A percentile compares a stretch with the other conserved stretches of the same genome.
Evolutionary conservation across 768 basidiomycete genomes (phyloP).

Genomic region (Hydnum rufescens): DNA sequence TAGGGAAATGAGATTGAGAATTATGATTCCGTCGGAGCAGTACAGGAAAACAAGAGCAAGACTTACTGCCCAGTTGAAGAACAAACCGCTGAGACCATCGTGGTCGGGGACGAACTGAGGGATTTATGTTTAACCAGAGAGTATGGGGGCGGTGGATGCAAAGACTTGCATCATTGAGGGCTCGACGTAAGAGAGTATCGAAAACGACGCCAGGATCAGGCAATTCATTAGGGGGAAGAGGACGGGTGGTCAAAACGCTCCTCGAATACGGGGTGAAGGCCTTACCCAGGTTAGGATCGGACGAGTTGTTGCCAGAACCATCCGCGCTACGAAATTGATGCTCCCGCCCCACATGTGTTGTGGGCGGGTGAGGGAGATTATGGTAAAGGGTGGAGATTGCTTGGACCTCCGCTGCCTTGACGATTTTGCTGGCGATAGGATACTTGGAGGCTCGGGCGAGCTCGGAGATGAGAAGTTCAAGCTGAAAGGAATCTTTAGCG

Average conservation of each 20-base stretch:
- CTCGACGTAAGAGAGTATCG: slow-evolving; percentile 21
- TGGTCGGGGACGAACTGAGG: slow-evolving; percentile 12
- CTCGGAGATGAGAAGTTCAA: not conserved
- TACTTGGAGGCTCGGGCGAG: not conserved
- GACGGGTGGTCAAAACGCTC: slow-evolving; percentile 27
- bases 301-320: slow-evolving; percentile 39
- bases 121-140: too few species aligned
- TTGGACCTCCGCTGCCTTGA: not conserved
- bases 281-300: slow-evolving; percentile 33
- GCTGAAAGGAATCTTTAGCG: too few species aligned
- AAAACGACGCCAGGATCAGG: slow-evolving; percentile 29
- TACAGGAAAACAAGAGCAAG: not conserved
- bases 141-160: too few species aligned
- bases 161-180: too few species aligned
- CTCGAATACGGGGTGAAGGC: slow-evolving; percentile 44
- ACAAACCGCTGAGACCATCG: slow-evolving; percentile 12
- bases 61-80: slow-evolving; percentile 12
- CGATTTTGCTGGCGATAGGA: not conserved
- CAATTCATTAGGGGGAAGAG: slow-evolving; percentile 23
- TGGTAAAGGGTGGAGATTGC: not conserved
- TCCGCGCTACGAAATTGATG: slow-evolving; percentile 41
- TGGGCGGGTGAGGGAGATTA: slow-evolving; percentile 62
- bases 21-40: not conserved
- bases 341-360: slow-evolving; percentile 41
- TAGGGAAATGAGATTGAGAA: not conserved